These are phyloP conservation scores for Leccinum variabile DNA, from an alignment of 1,284 basidiomycete species.

Conservation along the genomic window DNA sequence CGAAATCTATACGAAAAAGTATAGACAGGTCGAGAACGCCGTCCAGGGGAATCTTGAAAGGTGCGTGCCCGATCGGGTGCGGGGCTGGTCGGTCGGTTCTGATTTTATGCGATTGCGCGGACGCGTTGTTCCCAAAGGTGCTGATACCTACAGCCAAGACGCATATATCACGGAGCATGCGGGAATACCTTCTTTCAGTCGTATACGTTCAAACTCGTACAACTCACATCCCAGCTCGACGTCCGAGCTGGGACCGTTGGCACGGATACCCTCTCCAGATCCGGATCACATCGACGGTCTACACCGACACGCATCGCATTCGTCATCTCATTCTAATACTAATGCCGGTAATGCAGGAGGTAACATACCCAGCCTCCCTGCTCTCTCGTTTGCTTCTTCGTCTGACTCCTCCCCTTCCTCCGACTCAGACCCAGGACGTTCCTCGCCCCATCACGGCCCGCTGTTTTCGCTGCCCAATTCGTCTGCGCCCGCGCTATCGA, in stretches of 20 bases:
- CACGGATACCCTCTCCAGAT: slow-evolving; percentile 75
- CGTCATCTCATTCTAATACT: slow-evolving; percentile 38
- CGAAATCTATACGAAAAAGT: slow-evolving; percentile 64
- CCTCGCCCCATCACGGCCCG: slow-evolving; percentile 32
- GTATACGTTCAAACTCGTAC: slow-evolving; percentile 78
- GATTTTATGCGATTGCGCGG: not conserved
- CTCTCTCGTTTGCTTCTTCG: slow-evolving; percentile 24
- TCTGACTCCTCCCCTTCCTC: slow-evolving; percentile 27
- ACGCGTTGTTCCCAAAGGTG: slow-evolving; percentile 43
- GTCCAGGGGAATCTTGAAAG: slow-evolving; percentile 86
- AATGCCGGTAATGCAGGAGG: slow-evolving; percentile 38
- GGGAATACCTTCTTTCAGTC: slow-evolving; percentile 45
- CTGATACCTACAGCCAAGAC: slow-evolving; percentile 62
- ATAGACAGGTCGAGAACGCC: slow-evolving; percentile 66
- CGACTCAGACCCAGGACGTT: slow-evolving; percentile 33
- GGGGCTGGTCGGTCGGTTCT: slow-evolving; percentile 8
- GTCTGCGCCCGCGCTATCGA: slow-evolving; percentile 84
- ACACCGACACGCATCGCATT: slow-evolving; percentile 60
- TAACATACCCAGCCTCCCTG: slow-evolving; percentile 23
- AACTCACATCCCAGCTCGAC: slow-evolving; percentile 55
- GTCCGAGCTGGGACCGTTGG: slow-evolving; percentile 68
- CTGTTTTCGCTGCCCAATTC: slow-evolving; percentile 82
- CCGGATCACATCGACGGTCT: slow-evolving; percentile 86
- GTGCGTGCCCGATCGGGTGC: slow-evolving; percentile 47
- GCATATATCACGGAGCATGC: slow-evolving; percentile 44